Evolutionary conservation across 1,139 yeast genomes (phyloP).

Genomic region (Oligophagozyma castellii): DNA sequence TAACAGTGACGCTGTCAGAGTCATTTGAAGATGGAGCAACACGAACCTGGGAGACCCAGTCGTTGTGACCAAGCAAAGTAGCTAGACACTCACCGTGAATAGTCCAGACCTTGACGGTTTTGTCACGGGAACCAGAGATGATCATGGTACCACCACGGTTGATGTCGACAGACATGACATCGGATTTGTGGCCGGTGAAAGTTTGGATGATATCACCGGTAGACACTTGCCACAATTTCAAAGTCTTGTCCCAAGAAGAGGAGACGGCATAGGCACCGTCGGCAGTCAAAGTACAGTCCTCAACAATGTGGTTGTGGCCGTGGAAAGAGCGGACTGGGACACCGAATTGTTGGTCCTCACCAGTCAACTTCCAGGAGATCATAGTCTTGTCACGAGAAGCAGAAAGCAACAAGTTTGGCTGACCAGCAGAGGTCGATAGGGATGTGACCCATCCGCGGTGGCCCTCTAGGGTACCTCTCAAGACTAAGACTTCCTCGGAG

Average conservation of each 20-base stretch:
- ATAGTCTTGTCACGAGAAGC: constrained; percentile 98
- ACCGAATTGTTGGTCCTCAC: constrained; percentile 96
- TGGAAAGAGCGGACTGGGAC: constrained; percentile 93
- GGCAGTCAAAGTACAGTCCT: constrained; percentile 95
- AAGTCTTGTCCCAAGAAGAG: constrained; percentile 99
- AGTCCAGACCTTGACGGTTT: constrained; percentile 99
- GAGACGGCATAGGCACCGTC: constrained; percentile 98
- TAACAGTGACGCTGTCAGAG: constrained; percentile 44
- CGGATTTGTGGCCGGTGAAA: constrained; percentile 97
- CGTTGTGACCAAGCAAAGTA: constrained; percentile 88
- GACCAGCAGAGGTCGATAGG: constrained; percentile 95
- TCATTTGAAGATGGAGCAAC: constrained; percentile 43
- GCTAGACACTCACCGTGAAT: constrained; percentile 97
- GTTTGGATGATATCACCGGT: constrained; percentile 91
- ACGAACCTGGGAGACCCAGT: constrained; percentile 99
- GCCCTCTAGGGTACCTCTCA: constrained; percentile 98
- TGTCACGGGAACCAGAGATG: constrained; percentile 98
- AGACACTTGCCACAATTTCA: constrained; percentile 96
- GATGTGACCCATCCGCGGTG: constrained; percentile 95
- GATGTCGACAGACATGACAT: constrained; percentile 93
- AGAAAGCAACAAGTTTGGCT: constrained; percentile 96
- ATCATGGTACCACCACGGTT: constrained; percentile 96
- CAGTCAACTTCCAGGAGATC: constrained; percentile 97
- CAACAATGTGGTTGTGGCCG: constrained; percentile 99
- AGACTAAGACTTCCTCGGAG: constrained; percentile 81